Percentiles rank a stretch among this genome's conserved stretches.
These are phyloP conservation scores for Fusarium sp. DNA, from an alignment of 2,329 filamentous ascomycete species.

Conservation along the genomic window DNA sequence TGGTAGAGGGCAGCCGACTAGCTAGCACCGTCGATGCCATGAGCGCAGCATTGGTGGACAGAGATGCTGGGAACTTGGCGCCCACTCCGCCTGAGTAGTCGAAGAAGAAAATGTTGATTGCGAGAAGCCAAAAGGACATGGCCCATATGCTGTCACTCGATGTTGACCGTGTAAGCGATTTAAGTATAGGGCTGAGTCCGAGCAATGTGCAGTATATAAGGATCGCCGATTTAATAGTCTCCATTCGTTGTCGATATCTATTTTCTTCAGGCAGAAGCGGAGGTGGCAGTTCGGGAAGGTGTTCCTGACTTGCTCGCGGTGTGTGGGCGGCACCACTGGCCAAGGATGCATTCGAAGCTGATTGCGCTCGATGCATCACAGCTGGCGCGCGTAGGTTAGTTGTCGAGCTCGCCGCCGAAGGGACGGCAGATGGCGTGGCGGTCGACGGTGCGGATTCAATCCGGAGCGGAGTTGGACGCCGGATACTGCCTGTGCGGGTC, in stretches of 20 bases:
- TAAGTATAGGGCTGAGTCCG: slow-evolving; percentile 92
- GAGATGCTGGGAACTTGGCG: slow-evolving; percentile 73
- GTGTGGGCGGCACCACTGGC: slow-evolving; percentile 49
- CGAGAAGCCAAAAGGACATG: slow-evolving; percentile 90
- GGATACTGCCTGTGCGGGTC: slow-evolving; percentile 53
- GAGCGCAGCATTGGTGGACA: slow-evolving; percentile 94
- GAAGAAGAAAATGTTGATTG: slow-evolving; percentile 97
- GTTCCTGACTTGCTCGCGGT: slow-evolving; percentile 48
- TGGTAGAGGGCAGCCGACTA: slow-evolving; percentile 86
- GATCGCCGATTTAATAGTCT: slow-evolving; percentile 90
- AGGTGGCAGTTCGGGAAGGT: slow-evolving; percentile 45
- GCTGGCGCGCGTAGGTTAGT: slow-evolving; percentile 53
- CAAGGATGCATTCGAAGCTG: slow-evolving; percentile 66
- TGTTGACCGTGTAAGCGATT: slow-evolving; percentile 93
- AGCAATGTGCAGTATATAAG: slow-evolving; percentile 94
- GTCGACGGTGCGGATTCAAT: slow-evolving; percentile 45
- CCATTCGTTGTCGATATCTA: slow-evolving; percentile 67
- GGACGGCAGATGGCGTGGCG: slow-evolving; percentile 39
- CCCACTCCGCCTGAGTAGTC: slow-evolving; percentile 84
- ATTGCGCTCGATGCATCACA: slow-evolving; percentile 57
- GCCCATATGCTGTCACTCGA: slow-evolving; percentile 97
- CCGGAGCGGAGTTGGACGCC: slow-evolving; percentile 49
- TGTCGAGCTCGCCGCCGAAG: slow-evolving; percentile 59
- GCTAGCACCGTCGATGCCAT: slow-evolving; percentile 97
- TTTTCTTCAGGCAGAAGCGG: slow-evolving; percentile 51